Evolutionary conservation across 768 basidiomycete species (phyloP), one percentile per base, ranked within the genome.

Genomic region (Mrakia gelida): DNA sequence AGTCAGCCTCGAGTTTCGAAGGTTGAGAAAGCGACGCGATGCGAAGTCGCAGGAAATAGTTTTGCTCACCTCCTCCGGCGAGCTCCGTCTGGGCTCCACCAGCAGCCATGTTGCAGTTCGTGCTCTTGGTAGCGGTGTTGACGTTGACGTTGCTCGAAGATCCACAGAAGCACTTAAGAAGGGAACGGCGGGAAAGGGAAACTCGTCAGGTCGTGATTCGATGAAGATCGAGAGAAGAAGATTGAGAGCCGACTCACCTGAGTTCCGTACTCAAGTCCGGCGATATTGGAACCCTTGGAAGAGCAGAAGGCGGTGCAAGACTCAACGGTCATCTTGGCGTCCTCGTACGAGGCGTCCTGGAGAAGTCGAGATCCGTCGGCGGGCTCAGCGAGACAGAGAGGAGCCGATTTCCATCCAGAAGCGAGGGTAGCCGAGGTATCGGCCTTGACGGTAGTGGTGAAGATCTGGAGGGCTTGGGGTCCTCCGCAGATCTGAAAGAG

Each of bases 301-400:
- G 80, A 73, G 80, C 86, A 86, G 26, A 80, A 81, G 56, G 81
- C 45, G 56, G 83, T 79, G 78, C 86, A 86, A 0, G 49, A 65
- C 30, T 80, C 80, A 62, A 80, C 80, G n/a, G 84, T 86, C 83
- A 84, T 82, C 34, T 84, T 87, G 34, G 11, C 5, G 28, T 45
- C 71, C 45, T 7, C 1, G 23, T 30, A 23, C 11, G 67, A 71
- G 15, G 52, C 28, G 54, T 30, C 49, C 5, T n/a, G 15, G 49
- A 56, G 11, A 21, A 28, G 67, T 2, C 30, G 71, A 43, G 52
- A 56, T 38, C 52, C 75, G 67, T 32, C 75, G 68, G 63, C 41
- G 59, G 72, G 26, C 26, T 11, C 49, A 18, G 54, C 68, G 34
- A 71, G 54, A 54, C 67, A 59, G 68, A 59, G 52, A 11, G 49